Evolutionary conservation across 1,284 basidiomycete species (phyloP).

Genomic region (Prillingera fragicola): DNA sequence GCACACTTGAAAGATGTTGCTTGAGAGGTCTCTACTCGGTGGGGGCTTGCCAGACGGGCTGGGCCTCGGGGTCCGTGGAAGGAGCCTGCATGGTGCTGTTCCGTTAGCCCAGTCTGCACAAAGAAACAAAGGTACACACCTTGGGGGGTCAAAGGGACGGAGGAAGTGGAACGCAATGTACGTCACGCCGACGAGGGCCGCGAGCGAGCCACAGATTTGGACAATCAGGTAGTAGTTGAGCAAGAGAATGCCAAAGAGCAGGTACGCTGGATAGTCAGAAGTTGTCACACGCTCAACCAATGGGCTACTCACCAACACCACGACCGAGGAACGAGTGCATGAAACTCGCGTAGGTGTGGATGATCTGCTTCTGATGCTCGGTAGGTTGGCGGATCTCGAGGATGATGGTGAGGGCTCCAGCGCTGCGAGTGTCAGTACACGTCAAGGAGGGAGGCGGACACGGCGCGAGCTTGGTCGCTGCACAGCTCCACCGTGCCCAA

Average conservation of each 20-base stretch:
- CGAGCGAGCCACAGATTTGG: slow-evolving; percentile 43
- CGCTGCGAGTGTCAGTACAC: slow-evolving; percentile 16
- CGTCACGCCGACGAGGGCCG: slow-evolving; percentile 38
- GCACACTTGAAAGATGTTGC: no score
- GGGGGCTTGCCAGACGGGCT: slow-evolving; percentile 39
- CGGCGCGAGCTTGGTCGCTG: neutral
- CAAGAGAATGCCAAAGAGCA: slow-evolving; percentile 47
- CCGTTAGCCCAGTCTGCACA: neutral
- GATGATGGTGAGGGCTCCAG: slow-evolving; percentile 39
- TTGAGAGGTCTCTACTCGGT: slow-evolving; percentile 33
- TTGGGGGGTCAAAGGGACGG: slow-evolving; percentile 41
- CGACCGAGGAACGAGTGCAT: slow-evolving; percentile 48
- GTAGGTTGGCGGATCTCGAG: slow-evolving; percentile 43
- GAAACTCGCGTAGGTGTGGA: slow-evolving; percentile 47
- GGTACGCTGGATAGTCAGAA: slow-evolving; percentile 35
- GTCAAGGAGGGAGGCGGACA: neutral
- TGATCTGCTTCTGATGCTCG: slow-evolving; percentile 41
- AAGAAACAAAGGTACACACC: slow-evolving; percentile 28
- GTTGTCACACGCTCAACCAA: neutral
- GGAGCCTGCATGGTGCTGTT: slow-evolving; percentile 37
- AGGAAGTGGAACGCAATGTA: slow-evolving; percentile 45
- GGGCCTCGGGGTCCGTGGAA: slow-evolving; percentile 27
- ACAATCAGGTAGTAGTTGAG: slow-evolving; percentile 47
- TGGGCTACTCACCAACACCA: slow-evolving; percentile 45
- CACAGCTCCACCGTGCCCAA: neutral